These are phyloP conservation scores for Emydomyces testavorans DNA, from an alignment of 2,329 filamentous ascomycete species.

Conservation along the genomic window DNA sequence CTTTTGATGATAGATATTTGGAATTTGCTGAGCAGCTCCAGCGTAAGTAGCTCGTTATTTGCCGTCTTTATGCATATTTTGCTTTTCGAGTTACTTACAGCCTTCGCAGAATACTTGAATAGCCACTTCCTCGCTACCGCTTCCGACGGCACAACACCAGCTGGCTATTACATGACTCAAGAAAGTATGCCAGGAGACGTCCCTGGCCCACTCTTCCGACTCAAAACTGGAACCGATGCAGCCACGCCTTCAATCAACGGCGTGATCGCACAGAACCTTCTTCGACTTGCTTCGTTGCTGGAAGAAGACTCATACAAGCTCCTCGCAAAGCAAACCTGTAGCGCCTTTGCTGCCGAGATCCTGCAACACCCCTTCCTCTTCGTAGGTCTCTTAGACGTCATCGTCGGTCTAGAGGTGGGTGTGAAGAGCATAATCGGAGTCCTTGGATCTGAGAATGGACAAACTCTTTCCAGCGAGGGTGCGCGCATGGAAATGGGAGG, in stretches of 20 bases:
- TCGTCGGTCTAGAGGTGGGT: conserved; percentile 65
- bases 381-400: conserved; percentile 61
- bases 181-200: conserved; percentile 49
- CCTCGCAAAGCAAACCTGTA: conserved; percentile 61
- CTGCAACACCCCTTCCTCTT: conserved; percentile 90
- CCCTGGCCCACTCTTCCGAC: conserved; percentile 53
- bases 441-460: conserved; percentile 30
- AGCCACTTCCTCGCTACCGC: conserved; percentile 61
- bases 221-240: conserved; percentile 93
- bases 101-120: conserved; percentile 56
- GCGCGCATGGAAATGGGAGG: not conserved
- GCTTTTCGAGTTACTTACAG: not conserved
- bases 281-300: conserved; percentile 61
- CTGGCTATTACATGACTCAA: conserved; percentile 35
- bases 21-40: conserved; percentile 75
- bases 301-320: conserved; percentile 52
- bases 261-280: conserved; percentile 74
- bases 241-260: conserved; percentile 84
- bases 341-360: conserved; percentile 82
- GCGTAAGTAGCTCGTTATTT: conserved; percentile 36
- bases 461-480: conserved; percentile 14
- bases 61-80: conserved; percentile 7
- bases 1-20: conserved; percentile 62
- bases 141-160: conserved; percentile 27
- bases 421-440: conserved; percentile 49